Percentiles rank a stretch among this genome's conserved stretches.
These are phyloP conservation scores for Diaporthe ampelina DNA, from an alignment of 2,329 filamentous ascomycete genomes.

Conservation along the genomic window DNA sequence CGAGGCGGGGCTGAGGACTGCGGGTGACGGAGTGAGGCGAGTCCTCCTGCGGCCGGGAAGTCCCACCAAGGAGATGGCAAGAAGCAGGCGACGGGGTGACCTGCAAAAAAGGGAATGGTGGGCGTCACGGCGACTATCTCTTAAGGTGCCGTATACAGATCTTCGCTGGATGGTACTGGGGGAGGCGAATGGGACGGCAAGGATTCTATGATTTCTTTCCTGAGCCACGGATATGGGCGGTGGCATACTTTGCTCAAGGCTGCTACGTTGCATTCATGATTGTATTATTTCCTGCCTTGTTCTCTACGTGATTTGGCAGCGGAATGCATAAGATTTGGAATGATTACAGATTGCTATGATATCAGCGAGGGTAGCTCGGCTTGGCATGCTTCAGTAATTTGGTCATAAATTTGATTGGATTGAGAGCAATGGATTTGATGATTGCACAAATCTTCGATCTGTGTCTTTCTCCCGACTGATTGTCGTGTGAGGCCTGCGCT, in stretches of 20 bases:
- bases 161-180: slow-evolving; percentile 10
- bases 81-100: slow-evolving; percentile 6
- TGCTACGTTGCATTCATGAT: background rate
- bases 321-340: background rate
- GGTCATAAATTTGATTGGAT: background rate
- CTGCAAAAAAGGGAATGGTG: slow-evolving; percentile 18
- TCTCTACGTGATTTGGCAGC: no score
- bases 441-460: no score
- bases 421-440: background rate
- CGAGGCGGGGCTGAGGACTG: slow-evolving; percentile 11
- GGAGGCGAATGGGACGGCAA: slow-evolving; percentile 13
- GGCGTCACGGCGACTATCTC: slow-evolving; percentile 13
- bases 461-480: no score
- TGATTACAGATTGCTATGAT: background rate
- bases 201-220: background rate
- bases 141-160: background rate
- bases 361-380: background rate
- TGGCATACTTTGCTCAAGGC: background rate
- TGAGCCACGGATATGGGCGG: background rate
- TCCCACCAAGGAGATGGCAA: slow-evolving; percentile 1
- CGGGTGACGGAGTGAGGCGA: background rate
- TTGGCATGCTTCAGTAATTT: background rate
- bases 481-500: no score
- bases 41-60: slow-evolving; percentile 12
- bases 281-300: no score